phyloP scores from a whole-genome alignment of 2,329 filamentous ascomycete species.

The Penicillium sp. region DNA sequence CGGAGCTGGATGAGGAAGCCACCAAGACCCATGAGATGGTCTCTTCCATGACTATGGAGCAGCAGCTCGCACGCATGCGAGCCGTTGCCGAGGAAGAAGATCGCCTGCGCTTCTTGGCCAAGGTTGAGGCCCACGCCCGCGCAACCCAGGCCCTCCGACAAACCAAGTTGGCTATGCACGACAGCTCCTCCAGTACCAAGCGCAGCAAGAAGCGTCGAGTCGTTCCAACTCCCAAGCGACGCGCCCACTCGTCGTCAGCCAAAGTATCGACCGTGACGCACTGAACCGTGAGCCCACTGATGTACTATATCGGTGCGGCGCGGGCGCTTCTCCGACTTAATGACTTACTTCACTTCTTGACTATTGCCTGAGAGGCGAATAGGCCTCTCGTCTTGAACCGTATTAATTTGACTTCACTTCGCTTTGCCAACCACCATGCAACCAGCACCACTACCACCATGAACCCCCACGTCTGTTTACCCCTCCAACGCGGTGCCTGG shows the following conservation, averaged over 20 bases:
- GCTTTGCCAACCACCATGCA: neutral
- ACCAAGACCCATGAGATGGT: conserved; percentile 28
- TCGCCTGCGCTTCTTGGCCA: conserved; percentile 44
- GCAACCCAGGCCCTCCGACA: conserved; percentile 45
- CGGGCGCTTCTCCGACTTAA: conserved; percentile 26
- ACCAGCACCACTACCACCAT: neutral
- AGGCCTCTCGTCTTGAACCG: conserved; percentile 11
- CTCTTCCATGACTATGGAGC: conserved; percentile 43
- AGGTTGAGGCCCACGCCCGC: conserved; percentile 47
- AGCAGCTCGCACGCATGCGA: conserved; percentile 45
- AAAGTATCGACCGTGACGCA: conserved; percentile 17
- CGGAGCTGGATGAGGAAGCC: conserved; percentile 36
- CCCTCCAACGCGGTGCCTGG: conserved; percentile 2
- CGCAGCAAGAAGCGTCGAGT: conserved; percentile 38
- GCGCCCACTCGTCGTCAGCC: conserved; percentile 29
- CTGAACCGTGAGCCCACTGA: conserved; percentile 1
- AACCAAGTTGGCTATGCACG: conserved; percentile 33
- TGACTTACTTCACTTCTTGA: conserved; percentile 18
- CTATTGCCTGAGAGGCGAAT: conserved; percentile 9
- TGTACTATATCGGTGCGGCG: conserved; percentile 20
- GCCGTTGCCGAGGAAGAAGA: conserved; percentile 43
- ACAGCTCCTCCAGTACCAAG: conserved; percentile 25
- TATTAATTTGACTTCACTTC: neutral
- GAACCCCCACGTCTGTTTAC: conserved; percentile 5
- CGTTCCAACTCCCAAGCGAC: conserved; percentile 33